Conservation (phyloP, 306 rosid genomes). For the Cucurbita maxima region DNA sequence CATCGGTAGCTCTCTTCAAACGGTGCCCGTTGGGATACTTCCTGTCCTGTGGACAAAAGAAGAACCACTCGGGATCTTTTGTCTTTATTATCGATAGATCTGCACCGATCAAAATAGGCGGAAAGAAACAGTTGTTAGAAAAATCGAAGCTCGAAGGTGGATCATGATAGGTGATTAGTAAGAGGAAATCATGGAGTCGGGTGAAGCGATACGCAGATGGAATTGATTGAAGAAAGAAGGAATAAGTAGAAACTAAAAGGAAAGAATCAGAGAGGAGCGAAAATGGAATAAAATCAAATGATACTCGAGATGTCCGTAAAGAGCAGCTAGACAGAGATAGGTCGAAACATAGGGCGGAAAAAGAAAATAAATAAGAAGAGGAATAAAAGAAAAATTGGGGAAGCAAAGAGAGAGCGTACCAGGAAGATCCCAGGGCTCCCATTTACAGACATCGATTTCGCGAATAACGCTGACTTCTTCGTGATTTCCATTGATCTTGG, state of each 20-base stretch:
- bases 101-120: slow-evolving; percentile 10
- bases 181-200: neutral
- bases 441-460: slow-evolving; percentile 86
- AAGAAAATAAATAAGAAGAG: neutral
- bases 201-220: neutral
- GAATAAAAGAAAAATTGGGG: neutral
- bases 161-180: neutral
- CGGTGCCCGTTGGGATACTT: slow-evolving; percentile 90
- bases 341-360: neutral
- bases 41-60: slow-evolving; percentile 89
- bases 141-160: neutral
- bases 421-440: slow-evolving; percentile 96
- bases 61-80: slow-evolving; percentile 93
- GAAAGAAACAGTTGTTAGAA: neutral
- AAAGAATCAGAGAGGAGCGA: neutral
- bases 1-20: slow-evolving; percentile 67
- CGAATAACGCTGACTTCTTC: slow-evolving; percentile 64
- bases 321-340: neutral
- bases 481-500: slow-evolving; percentile 62
- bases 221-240: neutral
- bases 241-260: neutral
- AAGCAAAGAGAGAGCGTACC: slow-evolving; percentile 22
- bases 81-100: slow-evolving; percentile 58
- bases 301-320: neutral
- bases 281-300: neutral